Evolutionary conservation across 73 alveolate genomes (phyloP).

Genomic region (Stentor roeselii): DNA sequence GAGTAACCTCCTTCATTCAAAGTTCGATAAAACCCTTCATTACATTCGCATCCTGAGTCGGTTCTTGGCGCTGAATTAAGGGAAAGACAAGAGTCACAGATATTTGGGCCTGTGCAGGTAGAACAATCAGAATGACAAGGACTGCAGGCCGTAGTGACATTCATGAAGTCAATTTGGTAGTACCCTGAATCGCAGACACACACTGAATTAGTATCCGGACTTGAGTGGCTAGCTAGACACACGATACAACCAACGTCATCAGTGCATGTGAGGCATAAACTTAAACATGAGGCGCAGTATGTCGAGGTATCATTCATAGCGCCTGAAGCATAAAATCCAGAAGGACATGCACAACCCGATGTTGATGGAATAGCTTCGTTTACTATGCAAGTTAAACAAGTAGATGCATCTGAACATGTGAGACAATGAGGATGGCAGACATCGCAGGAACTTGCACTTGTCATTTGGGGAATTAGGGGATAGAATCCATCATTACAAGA

Average conservation of each 20-base stretch:
- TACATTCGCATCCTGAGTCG: neutral
- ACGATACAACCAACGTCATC: neutral
- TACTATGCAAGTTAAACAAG: neutral
- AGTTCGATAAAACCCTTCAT: neutral
- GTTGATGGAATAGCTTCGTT: neutral
- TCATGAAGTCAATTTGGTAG: neutral
- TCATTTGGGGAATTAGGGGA: neutral
- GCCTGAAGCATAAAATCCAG: neutral
- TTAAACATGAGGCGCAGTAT: neutral
- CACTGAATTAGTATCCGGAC: neutral
- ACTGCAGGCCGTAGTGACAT: neutral
- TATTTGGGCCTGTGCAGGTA: neutral
- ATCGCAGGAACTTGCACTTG: neutral
- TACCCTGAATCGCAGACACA: neutral
- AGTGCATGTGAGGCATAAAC: neutral
- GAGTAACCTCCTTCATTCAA: neutral
- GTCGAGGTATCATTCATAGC: neutral
- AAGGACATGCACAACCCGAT: neutral
- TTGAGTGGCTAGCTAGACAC: neutral
- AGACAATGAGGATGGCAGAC: neutral
- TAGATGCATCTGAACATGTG: neutral
- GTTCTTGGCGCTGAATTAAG: neutral
- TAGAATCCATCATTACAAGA: neutral
- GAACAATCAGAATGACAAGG: neutral
- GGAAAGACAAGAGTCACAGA: neutral